Conservation (phyloP, 768 basidiomycete genomes). For the Cytidiella melzeri region DNA sequence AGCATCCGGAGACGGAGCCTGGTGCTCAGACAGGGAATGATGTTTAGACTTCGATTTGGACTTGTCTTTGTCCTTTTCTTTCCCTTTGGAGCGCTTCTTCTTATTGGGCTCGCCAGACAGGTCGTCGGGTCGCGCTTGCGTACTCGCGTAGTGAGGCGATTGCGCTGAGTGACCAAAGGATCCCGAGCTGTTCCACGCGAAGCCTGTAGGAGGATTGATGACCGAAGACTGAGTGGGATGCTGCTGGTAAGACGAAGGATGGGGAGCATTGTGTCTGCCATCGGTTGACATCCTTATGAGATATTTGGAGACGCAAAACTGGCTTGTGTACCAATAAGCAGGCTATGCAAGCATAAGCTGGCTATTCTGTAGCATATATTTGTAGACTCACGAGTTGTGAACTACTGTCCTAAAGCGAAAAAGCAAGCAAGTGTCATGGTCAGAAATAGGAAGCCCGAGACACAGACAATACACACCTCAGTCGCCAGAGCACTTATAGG, state of each 20-base stretch:
- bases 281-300: background rate
- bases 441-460: too few relatives aligned
- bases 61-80: conserved; percentile 1
- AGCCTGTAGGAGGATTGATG: background rate
- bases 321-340: too few relatives aligned
- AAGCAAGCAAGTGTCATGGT: too few relatives aligned
- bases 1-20: background rate
- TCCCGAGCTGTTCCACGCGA: background rate
- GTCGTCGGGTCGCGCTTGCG: background rate
- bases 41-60: background rate
- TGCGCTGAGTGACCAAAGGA: too few relatives aligned
- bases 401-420: too few relatives aligned
- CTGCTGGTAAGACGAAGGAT: background rate
- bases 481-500: too few relatives aligned
- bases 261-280: background rate
- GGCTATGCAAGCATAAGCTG: too few relatives aligned
- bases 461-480: too few relatives aligned
- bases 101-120: background rate
- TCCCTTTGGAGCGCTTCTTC: background rate
- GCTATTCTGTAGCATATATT: too few relatives aligned
- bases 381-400: too few relatives aligned
- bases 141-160: too few relatives aligned
- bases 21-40: background rate
- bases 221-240: background rate
- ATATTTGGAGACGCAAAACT: too few relatives aligned